Evolutionary conservation across 2,329 filamentous ascomycete genomes (phyloP).

Genomic region (Aspergillus latus): DNA sequence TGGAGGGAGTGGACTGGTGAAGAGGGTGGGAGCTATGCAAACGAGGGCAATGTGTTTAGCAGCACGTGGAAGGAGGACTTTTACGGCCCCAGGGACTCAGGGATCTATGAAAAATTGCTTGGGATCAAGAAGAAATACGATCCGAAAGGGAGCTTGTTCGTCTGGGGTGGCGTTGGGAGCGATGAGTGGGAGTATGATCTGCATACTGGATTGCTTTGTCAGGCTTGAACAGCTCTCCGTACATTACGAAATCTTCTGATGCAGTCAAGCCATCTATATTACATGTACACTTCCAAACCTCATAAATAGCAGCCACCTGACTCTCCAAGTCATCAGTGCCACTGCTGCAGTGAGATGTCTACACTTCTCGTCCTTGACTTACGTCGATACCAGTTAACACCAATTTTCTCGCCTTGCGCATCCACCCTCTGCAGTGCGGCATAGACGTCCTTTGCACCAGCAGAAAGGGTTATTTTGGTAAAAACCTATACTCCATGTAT

Average conservation of each 20-base stretch:
- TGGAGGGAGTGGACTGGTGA: conserved; percentile 28
- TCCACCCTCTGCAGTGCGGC: conserved; percentile 27
- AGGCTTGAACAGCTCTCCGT: background rate
- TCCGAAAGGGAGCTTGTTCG: conserved; percentile 21
- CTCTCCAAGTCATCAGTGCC: background rate
- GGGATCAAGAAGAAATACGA: conserved; percentile 32
- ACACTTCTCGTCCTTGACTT: conserved; percentile 20
- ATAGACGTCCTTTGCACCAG: conserved; percentile 25
- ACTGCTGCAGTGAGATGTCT: conserved; percentile 18
- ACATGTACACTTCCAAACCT: background rate
- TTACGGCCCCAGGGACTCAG: conserved; percentile 16
- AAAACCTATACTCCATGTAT: conserved; percentile 26
- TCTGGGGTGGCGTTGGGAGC: conserved; percentile 21
- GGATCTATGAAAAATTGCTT: conserved; percentile 28
- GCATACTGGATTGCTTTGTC: conserved; percentile 19
- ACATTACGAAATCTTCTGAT: no score
- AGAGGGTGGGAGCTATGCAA: conserved; percentile 27
- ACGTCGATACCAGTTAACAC: conserved; percentile 21
- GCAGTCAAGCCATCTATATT: background rate
- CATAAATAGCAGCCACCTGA: background rate
- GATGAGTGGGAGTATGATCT: conserved; percentile 26
- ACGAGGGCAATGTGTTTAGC: conserved; percentile 23
- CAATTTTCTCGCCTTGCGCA: conserved; percentile 17
- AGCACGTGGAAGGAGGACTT: conserved; percentile 25
- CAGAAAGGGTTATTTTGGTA: conserved; percentile 28